These are phyloP conservation scores for Ambrosiella beaveri DNA, from an alignment of 2,329 filamentous ascomycete genomes.

Conservation along the genomic window DNA sequence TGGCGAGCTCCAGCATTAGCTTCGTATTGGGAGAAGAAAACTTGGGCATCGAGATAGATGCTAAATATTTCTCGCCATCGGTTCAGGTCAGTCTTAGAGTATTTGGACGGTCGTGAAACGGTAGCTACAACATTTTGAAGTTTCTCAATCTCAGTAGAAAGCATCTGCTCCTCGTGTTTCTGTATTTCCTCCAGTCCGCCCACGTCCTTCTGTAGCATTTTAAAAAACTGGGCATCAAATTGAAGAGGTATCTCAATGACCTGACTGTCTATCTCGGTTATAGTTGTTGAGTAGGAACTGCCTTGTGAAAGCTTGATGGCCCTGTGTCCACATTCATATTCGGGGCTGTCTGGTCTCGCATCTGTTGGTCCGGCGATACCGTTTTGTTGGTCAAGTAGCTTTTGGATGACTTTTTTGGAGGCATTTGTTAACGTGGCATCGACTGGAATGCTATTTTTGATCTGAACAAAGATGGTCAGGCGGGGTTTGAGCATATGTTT, in stretches of 20 bases:
- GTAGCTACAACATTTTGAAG: conserved; percentile 48
- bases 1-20: conserved; percentile 49
- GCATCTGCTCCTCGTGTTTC: conserved; percentile 42
- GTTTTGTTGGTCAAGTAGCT: conserved; percentile 22
- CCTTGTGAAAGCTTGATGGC: not conserved
- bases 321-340: not conserved
- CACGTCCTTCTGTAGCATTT: conserved; percentile 54
- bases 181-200: conserved; percentile 52
- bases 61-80: conserved; percentile 71
- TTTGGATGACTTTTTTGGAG: conserved; percentile 46
- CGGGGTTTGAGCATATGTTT: conserved; percentile 43
- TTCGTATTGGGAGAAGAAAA: conserved; percentile 71
- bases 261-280: not conserved
- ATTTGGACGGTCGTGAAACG: conserved; percentile 45
- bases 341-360: not conserved
- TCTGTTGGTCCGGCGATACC: not conserved
- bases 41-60: conserved; percentile 58
- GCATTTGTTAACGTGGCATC: conserved; percentile 50
- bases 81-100: conserved; percentile 49
- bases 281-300: not conserved
- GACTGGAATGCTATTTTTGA: conserved; percentile 47
- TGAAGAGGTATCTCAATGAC: conserved; percentile 55
- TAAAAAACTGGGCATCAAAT: conserved; percentile 67
- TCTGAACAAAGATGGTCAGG: conserved; percentile 51
- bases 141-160: conserved; percentile 44